Percentiles rank a stretch among this genome's conserved stretches.
Conservation (phyloP, 148 eudicot genomes). For the Beta vulgaris region DNA sequence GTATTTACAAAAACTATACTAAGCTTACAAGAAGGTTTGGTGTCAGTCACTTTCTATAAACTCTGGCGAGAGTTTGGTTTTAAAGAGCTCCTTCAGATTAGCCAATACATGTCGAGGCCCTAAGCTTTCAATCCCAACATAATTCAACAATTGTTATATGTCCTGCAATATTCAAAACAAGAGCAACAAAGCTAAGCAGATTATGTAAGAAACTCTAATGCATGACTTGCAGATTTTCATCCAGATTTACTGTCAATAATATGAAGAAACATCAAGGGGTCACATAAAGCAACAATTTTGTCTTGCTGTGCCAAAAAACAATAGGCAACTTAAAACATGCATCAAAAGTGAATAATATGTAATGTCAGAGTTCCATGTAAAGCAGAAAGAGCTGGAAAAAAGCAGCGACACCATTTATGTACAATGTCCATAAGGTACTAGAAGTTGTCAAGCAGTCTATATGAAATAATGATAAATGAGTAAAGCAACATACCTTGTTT, state of each 20-base stretch:
- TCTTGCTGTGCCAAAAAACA: not conserved
- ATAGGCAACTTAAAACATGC: not conserved
- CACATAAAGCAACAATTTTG: constrained; percentile 1
- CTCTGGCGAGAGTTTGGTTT: constrained; percentile 64
- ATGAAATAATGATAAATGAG: not conserved
- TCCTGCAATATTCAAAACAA: constrained; percentile 52
- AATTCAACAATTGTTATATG: constrained; percentile 89
- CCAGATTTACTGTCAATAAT: not conserved
- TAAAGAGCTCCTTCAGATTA: constrained; percentile 79
- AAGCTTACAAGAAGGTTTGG: constrained; percentile 5
- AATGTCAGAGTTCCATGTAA: too few relatives aligned
- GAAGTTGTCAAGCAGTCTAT: not conserved
- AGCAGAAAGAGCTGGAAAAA: not conserved
- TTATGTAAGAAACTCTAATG: not conserved
- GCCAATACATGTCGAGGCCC: constrained; percentile 92
- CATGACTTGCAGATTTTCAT: not conserved
- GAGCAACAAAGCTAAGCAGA: not conserved
- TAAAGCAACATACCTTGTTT: constrained; percentile 63
- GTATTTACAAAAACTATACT: constrained; percentile 27
- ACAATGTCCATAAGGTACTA: not conserved
- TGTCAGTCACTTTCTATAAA: constrained; percentile 50
- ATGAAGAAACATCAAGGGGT: not conserved
- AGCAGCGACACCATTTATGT: not conserved
- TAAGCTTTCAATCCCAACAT: constrained; percentile 73
- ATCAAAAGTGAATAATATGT: too few relatives aligned